phyloP scores from a whole-genome alignment of 805 yeast genomes.

The Zygosaccharomyces siamensis region DNA sequence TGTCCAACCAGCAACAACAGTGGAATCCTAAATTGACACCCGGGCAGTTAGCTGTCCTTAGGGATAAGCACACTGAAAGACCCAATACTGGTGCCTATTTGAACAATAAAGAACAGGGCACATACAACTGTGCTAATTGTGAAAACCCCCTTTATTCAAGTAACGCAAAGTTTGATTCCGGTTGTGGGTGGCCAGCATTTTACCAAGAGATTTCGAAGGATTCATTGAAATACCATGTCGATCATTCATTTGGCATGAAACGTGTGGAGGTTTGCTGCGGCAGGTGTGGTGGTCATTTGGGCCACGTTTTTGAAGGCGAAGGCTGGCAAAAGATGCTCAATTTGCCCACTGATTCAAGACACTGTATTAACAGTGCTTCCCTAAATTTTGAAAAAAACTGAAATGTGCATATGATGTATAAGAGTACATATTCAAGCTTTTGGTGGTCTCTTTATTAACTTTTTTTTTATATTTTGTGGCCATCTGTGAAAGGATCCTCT shows the following conservation, averaged over 20 bases:
- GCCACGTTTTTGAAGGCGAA: constrained; percentile 93
- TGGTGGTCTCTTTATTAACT: not conserved
- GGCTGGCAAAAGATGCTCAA: constrained; percentile 54
- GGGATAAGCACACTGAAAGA: constrained; percentile 52
- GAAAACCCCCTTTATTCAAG: constrained; percentile 72
- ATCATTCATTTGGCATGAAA: constrained; percentile 65
- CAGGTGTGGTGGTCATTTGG: constrained; percentile 89
- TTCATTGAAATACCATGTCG: constrained; percentile 57
- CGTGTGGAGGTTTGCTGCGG: constrained; percentile 88
- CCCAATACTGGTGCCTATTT: constrained; percentile 41
- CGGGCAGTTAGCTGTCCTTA: constrained; percentile 69
- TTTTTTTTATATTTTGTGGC: constrained; percentile 31
- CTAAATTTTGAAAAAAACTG: constrained; percentile 50
- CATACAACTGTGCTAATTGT: constrained; percentile 85
- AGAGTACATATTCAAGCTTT: constrained; percentile 1
- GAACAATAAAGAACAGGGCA: constrained; percentile 44
- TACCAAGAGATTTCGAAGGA: constrained; percentile 79
- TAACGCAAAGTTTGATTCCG: constrained; percentile 76
- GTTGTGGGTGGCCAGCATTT: constrained; percentile 99
- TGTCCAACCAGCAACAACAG: constrained; percentile 9
- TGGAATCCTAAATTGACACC: constrained; percentile 80
- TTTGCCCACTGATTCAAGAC: constrained; percentile 71
- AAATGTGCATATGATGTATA: not conserved
- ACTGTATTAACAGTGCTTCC: constrained; percentile 86
- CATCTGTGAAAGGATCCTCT: constrained; percentile 50